These are phyloP conservation scores for Cladosporium velox DNA, from an alignment of 2,329 filamentous ascomycete genomes.

Conservation along the genomic window DNA sequence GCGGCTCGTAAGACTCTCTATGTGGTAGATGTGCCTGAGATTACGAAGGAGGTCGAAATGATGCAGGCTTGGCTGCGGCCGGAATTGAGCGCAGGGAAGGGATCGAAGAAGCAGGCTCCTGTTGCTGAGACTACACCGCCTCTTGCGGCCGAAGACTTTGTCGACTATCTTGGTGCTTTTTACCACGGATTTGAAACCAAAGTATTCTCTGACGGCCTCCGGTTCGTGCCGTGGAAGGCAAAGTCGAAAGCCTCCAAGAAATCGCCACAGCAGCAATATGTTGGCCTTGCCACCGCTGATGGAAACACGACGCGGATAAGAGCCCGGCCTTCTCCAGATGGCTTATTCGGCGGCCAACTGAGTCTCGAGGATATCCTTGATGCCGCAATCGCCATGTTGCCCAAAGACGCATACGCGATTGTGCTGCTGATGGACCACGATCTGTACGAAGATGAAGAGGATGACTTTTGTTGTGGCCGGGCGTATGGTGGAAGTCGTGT, in stretches of 20 bases:
- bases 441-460: conserved; percentile 65
- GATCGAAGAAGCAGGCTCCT: conserved; percentile 13
- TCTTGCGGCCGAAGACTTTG: conserved; percentile 37
- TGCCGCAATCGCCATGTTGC: conserved; percentile 55
- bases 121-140: conserved; percentile 16
- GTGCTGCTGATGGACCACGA: conserved; percentile 63
- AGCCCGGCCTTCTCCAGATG: conserved; percentile 51
- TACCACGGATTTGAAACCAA: conserved; percentile 59
- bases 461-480: conserved; percentile 67
- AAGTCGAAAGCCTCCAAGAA: conserved; percentile 11
- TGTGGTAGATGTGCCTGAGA: conserved; percentile 50
- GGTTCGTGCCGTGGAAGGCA: conserved; percentile 54
- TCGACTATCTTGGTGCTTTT: conserved; percentile 50
- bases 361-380: conserved; percentile 65
- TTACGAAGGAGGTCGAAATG: conserved; percentile 40
- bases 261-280: conserved; percentile 32
- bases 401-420: conserved; percentile 60
- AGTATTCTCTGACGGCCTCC: conserved; percentile 42
- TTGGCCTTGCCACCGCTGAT: conserved; percentile 49
- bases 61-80: conserved; percentile 50
- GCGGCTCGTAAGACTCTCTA: conserved; percentile 54
- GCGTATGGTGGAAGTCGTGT: conserved; percentile 67
- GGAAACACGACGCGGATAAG: conserved; percentile 51
- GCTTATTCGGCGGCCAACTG: conserved; percentile 53
- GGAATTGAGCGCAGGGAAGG: conserved; percentile 6